phyloP scores from a whole-genome alignment of 306 rosid species.

The Prunus mira region DNA sequence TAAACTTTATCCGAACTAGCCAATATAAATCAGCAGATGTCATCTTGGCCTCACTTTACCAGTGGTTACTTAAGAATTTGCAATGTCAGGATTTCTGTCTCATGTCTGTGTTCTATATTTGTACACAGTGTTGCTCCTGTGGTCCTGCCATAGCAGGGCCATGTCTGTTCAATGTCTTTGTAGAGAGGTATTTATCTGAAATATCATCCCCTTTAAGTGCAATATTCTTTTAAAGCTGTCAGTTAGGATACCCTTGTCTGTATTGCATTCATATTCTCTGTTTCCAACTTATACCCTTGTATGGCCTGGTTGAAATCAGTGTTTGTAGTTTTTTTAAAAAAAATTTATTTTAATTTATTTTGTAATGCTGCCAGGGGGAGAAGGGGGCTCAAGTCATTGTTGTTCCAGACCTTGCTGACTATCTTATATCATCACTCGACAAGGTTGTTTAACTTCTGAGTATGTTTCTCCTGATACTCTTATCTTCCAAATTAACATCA shows the following conservation, averaged over 20 bases:
- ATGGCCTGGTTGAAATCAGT: not conserved
- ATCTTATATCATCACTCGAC: slow-evolving; percentile 58
- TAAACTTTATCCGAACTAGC: too few relatives aligned
- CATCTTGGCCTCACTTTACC: not conserved
- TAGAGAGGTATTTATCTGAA: not conserved
- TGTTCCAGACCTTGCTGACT: slow-evolving; percentile 86
- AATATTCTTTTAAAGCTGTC: not conserved
- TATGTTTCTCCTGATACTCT: not conserved
- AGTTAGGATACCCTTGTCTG: not conserved
- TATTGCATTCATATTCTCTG: not conserved
- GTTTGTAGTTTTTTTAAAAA: not conserved
- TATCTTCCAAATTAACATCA: not conserved
- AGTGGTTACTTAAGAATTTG: not conserved
- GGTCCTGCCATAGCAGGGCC: not conserved
- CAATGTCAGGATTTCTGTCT: not conserved
- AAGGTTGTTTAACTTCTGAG: slow-evolving; percentile 53
- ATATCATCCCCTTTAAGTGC: not conserved
- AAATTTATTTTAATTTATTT: not conserved
- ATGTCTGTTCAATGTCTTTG: not conserved
- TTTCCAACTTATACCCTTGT: not conserved
- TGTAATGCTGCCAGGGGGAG: slow-evolving; percentile 54
- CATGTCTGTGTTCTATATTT: not conserved
- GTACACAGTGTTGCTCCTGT: not conserved
- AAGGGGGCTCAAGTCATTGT: slow-evolving; percentile 77
- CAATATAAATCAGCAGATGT: not conserved